Conservation (phyloP, 176 grass and related monocot species). For the Hyparrhenia diplandra region DNA sequence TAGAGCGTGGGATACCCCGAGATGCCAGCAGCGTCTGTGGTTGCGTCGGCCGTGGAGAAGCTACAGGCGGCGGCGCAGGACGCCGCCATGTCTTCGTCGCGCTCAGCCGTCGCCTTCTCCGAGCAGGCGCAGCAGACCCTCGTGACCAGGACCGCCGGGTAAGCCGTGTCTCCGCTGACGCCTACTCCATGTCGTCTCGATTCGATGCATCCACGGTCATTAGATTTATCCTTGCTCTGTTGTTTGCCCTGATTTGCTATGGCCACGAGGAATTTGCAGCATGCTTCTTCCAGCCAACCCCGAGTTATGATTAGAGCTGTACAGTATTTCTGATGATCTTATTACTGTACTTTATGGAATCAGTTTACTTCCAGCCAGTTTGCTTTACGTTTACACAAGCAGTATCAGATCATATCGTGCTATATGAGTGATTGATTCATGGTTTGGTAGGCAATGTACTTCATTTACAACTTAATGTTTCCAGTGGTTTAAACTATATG, state of each 20-base stretch:
- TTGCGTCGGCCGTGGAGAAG: conserved; percentile 22
- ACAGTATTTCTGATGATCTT: background rate
- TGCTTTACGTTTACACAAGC: no score
- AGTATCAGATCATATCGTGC: no score
- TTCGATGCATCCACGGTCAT: no score
- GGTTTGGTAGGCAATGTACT: no score
- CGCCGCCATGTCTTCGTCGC: conserved; percentile 29
- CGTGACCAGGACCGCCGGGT: conserved; percentile 29
- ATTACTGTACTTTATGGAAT: background rate
- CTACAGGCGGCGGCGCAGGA: conserved; percentile 26
- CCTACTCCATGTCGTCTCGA: background rate
- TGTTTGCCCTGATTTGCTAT: background rate
- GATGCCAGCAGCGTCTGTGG: background rate
- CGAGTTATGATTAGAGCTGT: background rate
- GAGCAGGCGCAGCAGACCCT: conserved; percentile 32
- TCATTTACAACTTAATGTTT: no score
- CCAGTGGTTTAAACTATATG: no score
- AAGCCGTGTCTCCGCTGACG: background rate
- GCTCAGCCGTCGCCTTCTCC: conserved; percentile 24
- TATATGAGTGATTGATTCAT: no score
- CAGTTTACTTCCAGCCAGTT: no score
- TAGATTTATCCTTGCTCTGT: background rate
- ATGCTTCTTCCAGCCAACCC: no score
- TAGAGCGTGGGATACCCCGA: background rate
- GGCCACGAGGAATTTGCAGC: background rate